Evolutionary conservation across 202 grass and related monocot species (phyloP), one percentile per base, ranked within the genome.

Genomic region (Setaria viridis): DNA sequence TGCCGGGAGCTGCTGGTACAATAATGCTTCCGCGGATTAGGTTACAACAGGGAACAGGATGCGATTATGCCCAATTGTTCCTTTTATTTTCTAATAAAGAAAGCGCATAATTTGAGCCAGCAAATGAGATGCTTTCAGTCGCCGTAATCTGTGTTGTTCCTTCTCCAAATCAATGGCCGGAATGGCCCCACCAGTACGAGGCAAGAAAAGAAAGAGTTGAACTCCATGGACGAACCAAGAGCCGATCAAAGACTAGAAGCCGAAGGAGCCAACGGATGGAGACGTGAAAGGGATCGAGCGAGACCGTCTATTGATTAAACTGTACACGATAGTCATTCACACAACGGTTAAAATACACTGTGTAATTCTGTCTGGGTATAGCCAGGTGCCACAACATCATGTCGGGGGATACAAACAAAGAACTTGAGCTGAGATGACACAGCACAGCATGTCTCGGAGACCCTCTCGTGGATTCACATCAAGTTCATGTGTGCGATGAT

Each of bases 311-410:
- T 77, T 57, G 81, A 55, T 74, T 39, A 56, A 57, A 85, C 70
- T 69, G 74, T 89, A 81, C 67, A 89, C 48, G 48, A 48, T 48
- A 47, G 55, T 10, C 45, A 67, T 49, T 60, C 63, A 67, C 51
- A 49, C 58, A 45, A 6, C 35, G 62, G 80, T 76, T 64, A 64
- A 78, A 67, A 39, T 41, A 80, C 62, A 77, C 8, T 13, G 21
- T 69, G 70, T 50, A 45, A 45, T 85, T 15, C n/a, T 46, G 30
- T 82, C 47, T 75, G 56, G 57, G 88, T 87, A n/a, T 78, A 87
- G 25, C 25, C 25, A 25, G 72, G 10, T 34, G 86, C 62, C 74
- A 62, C 34, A 55, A 51, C 60, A 69, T 47, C 50, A 76, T 54
- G 51, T 76, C 51, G 35, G 64, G 67, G 58, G 53, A 69, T 32